Evolutionary conservation across 2,329 filamentous ascomycete species (phyloP).

Genomic region (Ophiosphaerella herpotricha): DNA sequence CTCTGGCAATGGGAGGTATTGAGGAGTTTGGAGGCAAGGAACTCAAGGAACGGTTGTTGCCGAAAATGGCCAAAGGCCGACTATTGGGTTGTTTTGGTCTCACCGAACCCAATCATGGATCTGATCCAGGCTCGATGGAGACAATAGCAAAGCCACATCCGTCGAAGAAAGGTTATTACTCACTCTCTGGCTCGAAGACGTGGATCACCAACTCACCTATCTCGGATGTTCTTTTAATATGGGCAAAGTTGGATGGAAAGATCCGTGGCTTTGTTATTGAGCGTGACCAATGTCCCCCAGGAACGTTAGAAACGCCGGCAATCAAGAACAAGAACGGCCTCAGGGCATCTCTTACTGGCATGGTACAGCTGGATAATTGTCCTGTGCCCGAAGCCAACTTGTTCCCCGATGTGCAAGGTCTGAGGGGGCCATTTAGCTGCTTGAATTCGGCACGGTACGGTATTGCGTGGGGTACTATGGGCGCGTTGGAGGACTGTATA

Average conservation of each 20-base stretch:
- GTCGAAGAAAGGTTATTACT: constrained; percentile 79
- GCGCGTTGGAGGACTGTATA: constrained; percentile 91
- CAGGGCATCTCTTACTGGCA: constrained; percentile 90
- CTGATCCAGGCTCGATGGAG: constrained; percentile 91
- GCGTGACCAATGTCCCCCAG: constrained; percentile 79
- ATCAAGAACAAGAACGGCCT: constrained; percentile 97
- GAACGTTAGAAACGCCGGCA: constrained; percentile 86
- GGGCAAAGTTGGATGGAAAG: constrained; percentile 93
- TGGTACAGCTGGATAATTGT: constrained; percentile 93
- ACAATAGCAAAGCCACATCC: constrained; percentile 83
- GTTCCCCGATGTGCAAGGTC: constrained; percentile 87
- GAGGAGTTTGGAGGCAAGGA: constrained; percentile 85
- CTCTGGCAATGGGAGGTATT: constrained; percentile 91
- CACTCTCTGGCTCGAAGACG: constrained; percentile 82
- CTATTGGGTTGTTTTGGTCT: constrained; percentile 84
- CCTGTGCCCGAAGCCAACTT: constrained; percentile 90
- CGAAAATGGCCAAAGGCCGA: constrained; percentile 80
- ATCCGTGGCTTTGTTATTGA: constrained; percentile 93
- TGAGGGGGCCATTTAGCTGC: constrained; percentile 88
- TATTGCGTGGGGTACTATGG: constrained; percentile 92
- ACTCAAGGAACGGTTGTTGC: constrained; percentile 83
- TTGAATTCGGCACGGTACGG: constrained; percentile 92
- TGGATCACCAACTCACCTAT: constrained; percentile 97
- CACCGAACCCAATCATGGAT: constrained; percentile 92
- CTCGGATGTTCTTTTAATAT: constrained; percentile 81